Base-by-base conservation (phyloP, 2,329 filamentous ascomycete species). In the Xylariaceae sp. region DNA sequence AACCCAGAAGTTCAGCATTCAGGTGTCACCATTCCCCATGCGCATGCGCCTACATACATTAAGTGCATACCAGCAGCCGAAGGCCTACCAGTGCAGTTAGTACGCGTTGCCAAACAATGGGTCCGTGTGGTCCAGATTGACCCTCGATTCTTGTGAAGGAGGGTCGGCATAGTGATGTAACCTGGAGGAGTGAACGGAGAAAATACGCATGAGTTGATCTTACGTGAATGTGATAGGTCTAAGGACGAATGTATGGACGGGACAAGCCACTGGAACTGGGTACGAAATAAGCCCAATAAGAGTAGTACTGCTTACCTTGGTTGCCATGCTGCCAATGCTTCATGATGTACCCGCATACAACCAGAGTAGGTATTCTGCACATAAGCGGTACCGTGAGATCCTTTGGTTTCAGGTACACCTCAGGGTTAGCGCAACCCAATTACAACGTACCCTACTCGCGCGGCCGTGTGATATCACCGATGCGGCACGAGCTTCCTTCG, bases 1-100 rank as follows among this genome's bases (percentile, higher is more conserved):
- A 33, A 18, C 20, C 39, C 42, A 27, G 30, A 23, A 26, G 39
- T 44, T 50, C 55, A 51, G 42, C 50, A 18, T 58, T 58, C 55
- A 58, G 55, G 55, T 49, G 55, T 55, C 55, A 49, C 55, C 33
- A 41, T 58, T 55, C 37, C 29, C 55, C 29, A 44, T 43, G 15
- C 33, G 47, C 55, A 55, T 57, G 27, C 24, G 20, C 45, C 44
- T 45, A 44, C 41, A 13, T 41, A 15, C 24, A 37, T 35, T 23
- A 37, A 6, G 43, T 53, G 37, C 50, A 6, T 49, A 44, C 33
- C 33, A 32, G 32, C 26, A 39, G 13, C 13, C 11, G 15, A n/a
- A 5, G 15, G 30, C 16, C 18, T 10, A 24, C n/a, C n/a, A n/a
- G n/a, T 10, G 16, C 3, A 10, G 16, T 43, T 8, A n/a, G 24